Evolutionary conservation across 768 basidiomycete species (phyloP).

Genomic region (Hericium coralloides): DNA sequence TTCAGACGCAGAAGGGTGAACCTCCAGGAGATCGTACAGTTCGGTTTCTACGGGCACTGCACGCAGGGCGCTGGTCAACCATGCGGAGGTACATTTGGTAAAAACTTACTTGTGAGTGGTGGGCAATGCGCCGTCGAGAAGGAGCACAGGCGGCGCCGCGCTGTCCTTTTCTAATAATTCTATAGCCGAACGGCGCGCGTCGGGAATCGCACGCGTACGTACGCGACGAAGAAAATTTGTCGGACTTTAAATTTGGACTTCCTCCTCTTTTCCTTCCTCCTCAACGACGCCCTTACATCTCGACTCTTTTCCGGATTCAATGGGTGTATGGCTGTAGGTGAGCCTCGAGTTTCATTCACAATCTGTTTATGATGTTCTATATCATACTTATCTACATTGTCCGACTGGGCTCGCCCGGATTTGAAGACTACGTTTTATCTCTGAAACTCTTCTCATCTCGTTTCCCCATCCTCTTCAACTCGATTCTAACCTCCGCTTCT

Average conservation of each 20-base stretch:
- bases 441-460: constrained; percentile 8
- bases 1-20: constrained; percentile 59
- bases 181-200: neutral
- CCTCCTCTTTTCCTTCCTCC: neutral
- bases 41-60: constrained; percentile 69
- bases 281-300: neutral
- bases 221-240: neutral
- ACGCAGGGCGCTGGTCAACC: neutral
- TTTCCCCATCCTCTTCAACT: neutral
- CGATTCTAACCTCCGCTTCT: constrained; percentile 13
- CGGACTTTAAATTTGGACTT: neutral
- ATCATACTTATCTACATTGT: constrained; percentile 86
- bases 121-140: neutral
- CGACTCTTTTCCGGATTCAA: neutral
- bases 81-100: neutral
- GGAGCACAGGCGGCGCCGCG: neutral
- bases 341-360: neutral
- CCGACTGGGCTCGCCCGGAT: constrained; percentile 46
- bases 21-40: constrained; percentile 81
- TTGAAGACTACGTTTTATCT: constrained; percentile 35
- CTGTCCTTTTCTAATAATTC: constrained; percentile 1
- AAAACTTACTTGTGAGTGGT: neutral
- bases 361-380: constrained; percentile 40
- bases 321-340: constrained; percentile 5
- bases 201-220: neutral